A percentile compares a stretch with the other conserved stretches of the same genome.
phyloP scores from a whole-genome alignment of 371 early-diverging fungal species.

The Umbelopsis sp. region DNA sequence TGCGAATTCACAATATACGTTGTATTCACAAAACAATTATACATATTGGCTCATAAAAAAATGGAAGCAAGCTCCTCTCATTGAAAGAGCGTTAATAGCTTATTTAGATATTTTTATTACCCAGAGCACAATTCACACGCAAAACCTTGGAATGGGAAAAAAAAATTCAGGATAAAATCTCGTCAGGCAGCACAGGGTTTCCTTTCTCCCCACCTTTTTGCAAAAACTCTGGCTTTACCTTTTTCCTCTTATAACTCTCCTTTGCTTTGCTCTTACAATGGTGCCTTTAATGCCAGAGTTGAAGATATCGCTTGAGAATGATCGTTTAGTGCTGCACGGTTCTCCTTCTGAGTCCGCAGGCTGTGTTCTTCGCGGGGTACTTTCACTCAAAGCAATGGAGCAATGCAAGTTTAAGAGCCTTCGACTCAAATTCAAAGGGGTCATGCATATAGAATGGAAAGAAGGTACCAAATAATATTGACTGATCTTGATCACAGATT shows the following conservation, averaged over 20 bases:
- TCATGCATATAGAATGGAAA: conserved; percentile 38
- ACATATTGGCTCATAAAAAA: no score
- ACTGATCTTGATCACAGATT: no score
- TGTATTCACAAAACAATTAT: no score
- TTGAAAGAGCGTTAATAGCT: no score
- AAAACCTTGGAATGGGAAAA: conserved; percentile 7
- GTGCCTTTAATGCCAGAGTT: conserved; percentile 34
- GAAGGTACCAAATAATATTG: conserved; percentile 33
- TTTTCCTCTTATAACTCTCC: conserved; percentile 26
- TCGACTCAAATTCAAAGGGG: conserved; percentile 37
- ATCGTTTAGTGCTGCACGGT: conserved; percentile 44
- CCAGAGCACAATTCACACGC: conserved; percentile 3
- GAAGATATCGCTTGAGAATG: conserved; percentile 34
- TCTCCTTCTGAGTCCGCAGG: conserved; percentile 45
- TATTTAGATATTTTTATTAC: no score
- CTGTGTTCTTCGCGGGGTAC: conserved; percentile 46
- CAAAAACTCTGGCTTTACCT: neutral
- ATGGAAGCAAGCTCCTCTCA: no score
- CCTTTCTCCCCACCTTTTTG: neutral
- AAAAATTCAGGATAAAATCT: neutral
- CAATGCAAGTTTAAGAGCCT: conserved; percentile 43
- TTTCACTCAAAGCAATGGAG: conserved; percentile 34
- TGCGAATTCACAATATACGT: no score
- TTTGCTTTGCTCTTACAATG: conserved; percentile 31
- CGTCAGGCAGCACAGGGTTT: neutral